Percentiles rank a stretch among this genome's conserved stretches.
These are phyloP conservation scores for Pseudotsuga menziesii DNA, from an alignment of 75 land plant species.

Conservation along the genomic window DNA sequence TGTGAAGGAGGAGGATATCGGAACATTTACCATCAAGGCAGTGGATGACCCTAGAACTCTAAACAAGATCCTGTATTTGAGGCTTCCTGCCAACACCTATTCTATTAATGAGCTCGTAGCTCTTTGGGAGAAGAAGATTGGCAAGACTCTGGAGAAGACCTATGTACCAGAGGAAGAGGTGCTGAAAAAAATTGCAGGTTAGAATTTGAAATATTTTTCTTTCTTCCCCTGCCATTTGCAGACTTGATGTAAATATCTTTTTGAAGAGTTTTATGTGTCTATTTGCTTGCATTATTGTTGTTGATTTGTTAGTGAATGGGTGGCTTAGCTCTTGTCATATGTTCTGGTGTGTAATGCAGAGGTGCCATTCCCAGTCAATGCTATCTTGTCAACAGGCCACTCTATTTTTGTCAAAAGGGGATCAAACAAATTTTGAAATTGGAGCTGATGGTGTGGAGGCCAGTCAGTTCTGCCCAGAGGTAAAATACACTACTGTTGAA, in stretches of 20 bases:
- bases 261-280: too few species aligned
- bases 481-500: conserved; percentile 25
- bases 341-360: not conserved
- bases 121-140: conserved; percentile 59
- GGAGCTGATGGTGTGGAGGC: too few species aligned
- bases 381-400: too few species aligned
- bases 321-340: not conserved
- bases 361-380: not conserved
- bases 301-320: not conserved
- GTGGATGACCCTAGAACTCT: conserved; percentile 62
- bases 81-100: conserved; percentile 38
- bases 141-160: conserved; percentile 23
- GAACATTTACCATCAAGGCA: conserved; percentile 38
- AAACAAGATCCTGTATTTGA: conserved; percentile 51
- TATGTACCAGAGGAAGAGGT: conserved; percentile 24
- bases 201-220: too few species aligned
- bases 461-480: conserved; percentile 26
- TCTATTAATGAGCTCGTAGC: conserved; percentile 41
- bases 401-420: too few species aligned
- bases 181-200: not conserved
- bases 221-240: too few species aligned
- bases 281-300: too few species aligned
- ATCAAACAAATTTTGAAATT: too few species aligned
- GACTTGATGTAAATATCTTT: too few species aligned
- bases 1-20: conserved; percentile 56